Base-by-base conservation (phyloP, 2,329 filamentous ascomycete species). In the Colletotrichum trifolii region DNA sequence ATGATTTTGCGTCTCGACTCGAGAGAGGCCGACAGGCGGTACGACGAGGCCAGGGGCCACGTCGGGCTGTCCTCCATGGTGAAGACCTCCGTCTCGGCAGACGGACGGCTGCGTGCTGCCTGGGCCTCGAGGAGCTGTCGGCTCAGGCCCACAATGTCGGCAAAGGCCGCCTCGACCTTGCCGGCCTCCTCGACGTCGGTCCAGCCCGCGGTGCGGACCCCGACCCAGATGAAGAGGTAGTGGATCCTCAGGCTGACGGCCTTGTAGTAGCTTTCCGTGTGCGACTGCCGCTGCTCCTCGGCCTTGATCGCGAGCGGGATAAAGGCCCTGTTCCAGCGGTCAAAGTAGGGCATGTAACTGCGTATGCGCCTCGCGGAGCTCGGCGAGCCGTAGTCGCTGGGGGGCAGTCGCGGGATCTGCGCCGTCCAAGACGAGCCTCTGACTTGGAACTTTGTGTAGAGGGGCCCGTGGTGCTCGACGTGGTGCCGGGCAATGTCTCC, bases 1-100 rank as follows among this genome's bases (percentile, higher is more conserved):
- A 79, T 75, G 6, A 81, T 76, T 2, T 82, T 77, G 8, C 74
- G 72, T 11, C 78, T 73, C 9, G 82, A 75, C 0, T 67, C 62
- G 2, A 71, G 70, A 47, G 80, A 76, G 6, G 76, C 73, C 47
- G 78, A 82, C 13, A 76, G 76, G 68, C 78, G 78, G 0, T 79
- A 73, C 4, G 76, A 73, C 7, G 81, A 69, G 39, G 80, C 78
- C 6, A 83, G 71, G 0, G 79, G 77, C 79, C 81, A 81, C 2
- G 36, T 62, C 9, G 43, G 56, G 40, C 56, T 45, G 8, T 61
- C 40, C 9, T 65, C 57, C 33, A 65, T 5, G 1, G 56, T 62
- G 17, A 50, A 61, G 9, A 43, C 46, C 33, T 64, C 60, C 8
- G 6, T 33, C 5, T 2, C 12, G 10, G n/a, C 39, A 10, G 45